These are phyloP conservation scores for Pythium guiyangense DNA, from an alignment of 352 stramenopile species.

Conservation along the genomic window DNA sequence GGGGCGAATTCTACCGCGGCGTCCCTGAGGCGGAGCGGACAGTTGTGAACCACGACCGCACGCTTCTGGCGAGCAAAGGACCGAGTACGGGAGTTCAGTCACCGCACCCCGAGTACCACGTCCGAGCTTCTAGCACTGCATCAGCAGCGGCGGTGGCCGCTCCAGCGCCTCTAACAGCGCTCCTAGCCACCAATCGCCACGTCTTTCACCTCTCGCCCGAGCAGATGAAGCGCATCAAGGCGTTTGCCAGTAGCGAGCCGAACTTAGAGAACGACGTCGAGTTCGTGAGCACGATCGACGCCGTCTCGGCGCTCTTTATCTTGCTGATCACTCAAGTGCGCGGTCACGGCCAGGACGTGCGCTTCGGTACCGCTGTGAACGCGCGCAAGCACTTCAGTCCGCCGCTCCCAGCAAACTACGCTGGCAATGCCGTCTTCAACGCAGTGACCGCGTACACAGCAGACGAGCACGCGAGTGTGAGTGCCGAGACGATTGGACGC, in stretches of 20 bases:
- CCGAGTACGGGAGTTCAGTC: conserved; percentile 8
- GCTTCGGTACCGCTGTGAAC: conserved; percentile 49
- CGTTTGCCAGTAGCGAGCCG: conserved; percentile 9
- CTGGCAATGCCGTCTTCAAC: conserved; percentile 54
- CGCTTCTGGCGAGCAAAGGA: conserved; percentile 25
- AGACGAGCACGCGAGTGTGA: conserved; percentile 18
- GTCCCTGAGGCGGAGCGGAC: conserved; percentile 21
- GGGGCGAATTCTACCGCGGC: conserved; percentile 44
- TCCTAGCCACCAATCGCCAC: conserved; percentile 27
- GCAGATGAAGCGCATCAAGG: conserved; percentile 44
- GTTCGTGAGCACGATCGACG: conserved; percentile 52
- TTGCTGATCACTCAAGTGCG: conserved; percentile 42
- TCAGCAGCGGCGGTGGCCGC: conserved; percentile 25
- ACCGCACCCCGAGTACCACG: conserved; percentile 41
- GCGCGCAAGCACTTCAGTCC: conserved; percentile 34
- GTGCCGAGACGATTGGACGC: conserved; percentile 11
- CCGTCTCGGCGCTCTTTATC: conserved; percentile 43
- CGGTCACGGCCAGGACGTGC: conserved; percentile 31
- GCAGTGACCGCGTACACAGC: conserved; percentile 31
- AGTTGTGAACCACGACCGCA: conserved; percentile 32
- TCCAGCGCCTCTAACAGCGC: conserved; percentile 10
- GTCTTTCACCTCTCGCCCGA: conserved; percentile 40
- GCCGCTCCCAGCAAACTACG: conserved; percentile 37
- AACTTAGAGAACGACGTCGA: conserved; percentile 2
- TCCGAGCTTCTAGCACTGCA: neutral